Evolutionary conservation across 2,329 filamentous ascomycete species (phyloP).

Genomic region (Trichoderma sp.): DNA sequence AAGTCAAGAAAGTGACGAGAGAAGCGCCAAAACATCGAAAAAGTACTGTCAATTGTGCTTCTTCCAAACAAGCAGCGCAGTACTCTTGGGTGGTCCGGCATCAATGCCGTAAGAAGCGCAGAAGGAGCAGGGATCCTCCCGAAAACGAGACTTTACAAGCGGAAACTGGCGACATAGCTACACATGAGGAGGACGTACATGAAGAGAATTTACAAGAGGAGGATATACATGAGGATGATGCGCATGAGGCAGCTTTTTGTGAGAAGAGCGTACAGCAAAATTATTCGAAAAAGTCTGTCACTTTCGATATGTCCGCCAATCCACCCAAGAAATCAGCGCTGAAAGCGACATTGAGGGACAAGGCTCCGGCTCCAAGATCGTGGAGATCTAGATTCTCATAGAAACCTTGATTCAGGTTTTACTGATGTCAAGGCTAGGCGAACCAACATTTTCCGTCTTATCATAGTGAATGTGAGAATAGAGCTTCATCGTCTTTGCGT

Average conservation of each 20-base stretch:
- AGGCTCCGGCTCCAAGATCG: background rate
- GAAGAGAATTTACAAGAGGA: too few relatives aligned
- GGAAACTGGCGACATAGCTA: background rate
- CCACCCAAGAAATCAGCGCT: background rate
- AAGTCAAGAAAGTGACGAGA: conserved; percentile 25
- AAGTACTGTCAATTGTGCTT: background rate
- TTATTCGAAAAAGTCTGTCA: background rate
- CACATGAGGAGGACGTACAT: background rate
- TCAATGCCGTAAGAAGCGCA: background rate
- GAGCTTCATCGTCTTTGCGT: background rate
- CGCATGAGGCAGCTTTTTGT: background rate
- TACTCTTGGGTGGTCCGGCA: conserved; percentile 12
- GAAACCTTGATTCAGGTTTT: too few relatives aligned
- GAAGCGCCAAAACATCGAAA: background rate
- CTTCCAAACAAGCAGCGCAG: background rate
- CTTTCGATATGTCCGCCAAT: background rate
- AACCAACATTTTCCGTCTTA: background rate
- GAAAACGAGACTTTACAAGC: background rate
- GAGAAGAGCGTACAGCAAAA: background rate
- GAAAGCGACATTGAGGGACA: background rate
- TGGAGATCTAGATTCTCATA: too few relatives aligned
- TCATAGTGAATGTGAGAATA: background rate
- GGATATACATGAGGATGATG: background rate
- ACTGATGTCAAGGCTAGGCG: background rate
- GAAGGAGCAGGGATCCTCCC: background rate